Evolutionary conservation across 2,329 filamentous ascomycete species (phyloP).

Genomic region (Pyrenochaeta sp.): DNA sequence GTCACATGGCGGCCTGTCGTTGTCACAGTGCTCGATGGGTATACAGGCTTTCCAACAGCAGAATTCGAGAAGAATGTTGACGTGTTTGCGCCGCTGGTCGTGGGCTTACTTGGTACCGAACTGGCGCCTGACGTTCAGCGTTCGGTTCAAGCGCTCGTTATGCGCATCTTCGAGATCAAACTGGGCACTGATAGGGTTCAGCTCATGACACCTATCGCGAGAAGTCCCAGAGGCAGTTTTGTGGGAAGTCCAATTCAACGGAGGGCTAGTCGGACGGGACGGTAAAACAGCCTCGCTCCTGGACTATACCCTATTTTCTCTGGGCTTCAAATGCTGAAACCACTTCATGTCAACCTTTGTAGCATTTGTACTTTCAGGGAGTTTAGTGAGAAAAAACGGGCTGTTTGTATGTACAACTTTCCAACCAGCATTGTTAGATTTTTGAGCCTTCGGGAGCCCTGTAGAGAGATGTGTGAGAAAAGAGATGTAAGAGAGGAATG

Average conservation of each 20-base stretch:
- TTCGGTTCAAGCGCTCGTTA: conserved; percentile 78
- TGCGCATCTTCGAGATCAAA: conserved; percentile 76
- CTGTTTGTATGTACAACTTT: background rate
- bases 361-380: background rate
- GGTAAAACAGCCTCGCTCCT: background rate
- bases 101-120: conserved; percentile 84
- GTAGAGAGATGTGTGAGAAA: background rate
- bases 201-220: conserved; percentile 32
- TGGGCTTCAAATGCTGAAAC: too few species aligned
- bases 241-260: conserved; percentile 28
- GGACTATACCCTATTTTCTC: too few species aligned
- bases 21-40: conserved; percentile 94
- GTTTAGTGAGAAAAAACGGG: background rate
- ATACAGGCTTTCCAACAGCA: conserved; percentile 79
- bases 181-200: conserved; percentile 29
- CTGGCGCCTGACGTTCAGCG: conserved; percentile 79
- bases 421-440: background rate
- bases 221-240: conserved; percentile 35
- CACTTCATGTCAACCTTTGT: background rate
- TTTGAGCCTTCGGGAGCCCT: background rate
- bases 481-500: too few species aligned
- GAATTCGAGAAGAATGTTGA: conserved; percentile 82
- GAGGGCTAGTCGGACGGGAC: conserved; percentile 16
- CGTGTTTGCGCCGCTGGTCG: conserved; percentile 84
- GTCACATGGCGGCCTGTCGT: conserved; percentile 97